These are phyloP conservation scores for Lithohypha guttulata DNA, from an alignment of 2,329 filamentous ascomycete species.

Conservation along the genomic window DNA sequence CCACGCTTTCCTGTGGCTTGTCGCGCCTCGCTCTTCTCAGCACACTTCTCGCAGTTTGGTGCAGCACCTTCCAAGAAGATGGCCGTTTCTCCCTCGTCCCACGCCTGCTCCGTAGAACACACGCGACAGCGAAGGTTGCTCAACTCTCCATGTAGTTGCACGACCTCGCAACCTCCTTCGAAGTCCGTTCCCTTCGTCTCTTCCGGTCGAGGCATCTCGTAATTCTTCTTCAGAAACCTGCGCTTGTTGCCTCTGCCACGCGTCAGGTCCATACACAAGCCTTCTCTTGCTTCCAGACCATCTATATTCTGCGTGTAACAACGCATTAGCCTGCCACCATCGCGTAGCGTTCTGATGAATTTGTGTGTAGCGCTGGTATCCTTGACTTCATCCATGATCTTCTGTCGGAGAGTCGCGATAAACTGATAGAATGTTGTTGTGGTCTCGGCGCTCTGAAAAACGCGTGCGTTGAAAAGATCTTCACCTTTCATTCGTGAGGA, in stretches of 20 bases:
- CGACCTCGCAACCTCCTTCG: constrained; percentile 36
- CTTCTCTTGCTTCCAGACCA: constrained; percentile 59
- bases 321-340: constrained; percentile 56
- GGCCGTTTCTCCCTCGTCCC: constrained; percentile 40
- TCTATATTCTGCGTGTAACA: constrained; percentile 72
- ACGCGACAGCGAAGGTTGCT: constrained; percentile 48
- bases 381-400: constrained; percentile 46
- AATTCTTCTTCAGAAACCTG: constrained; percentile 44
- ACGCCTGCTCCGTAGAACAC: constrained; percentile 26
- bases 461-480: constrained; percentile 59
- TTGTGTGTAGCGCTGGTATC: constrained; percentile 55
- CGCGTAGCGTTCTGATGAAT: constrained; percentile 57
- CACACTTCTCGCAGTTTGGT: constrained; percentile 57
- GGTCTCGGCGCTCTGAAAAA: constrained; percentile 57
- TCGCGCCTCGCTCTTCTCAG: constrained; percentile 50
- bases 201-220: constrained; percentile 19
- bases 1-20: constrained; percentile 57
- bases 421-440: constrained; percentile 66
- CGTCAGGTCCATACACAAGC: constrained; percentile 51
- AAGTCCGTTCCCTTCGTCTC: constrained; percentile 16
- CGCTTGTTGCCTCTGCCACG: constrained; percentile 52
- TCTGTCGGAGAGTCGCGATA: constrained; percentile 55
- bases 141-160: constrained; percentile 63
- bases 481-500: constrained; percentile 51
- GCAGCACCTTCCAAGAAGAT: constrained; percentile 48